Percentiles rank a stretch among this genome's conserved stretches.
Conservation (phyloP, 2,329 filamentous ascomycete genomes). For the Aspergillus latus region DNA sequence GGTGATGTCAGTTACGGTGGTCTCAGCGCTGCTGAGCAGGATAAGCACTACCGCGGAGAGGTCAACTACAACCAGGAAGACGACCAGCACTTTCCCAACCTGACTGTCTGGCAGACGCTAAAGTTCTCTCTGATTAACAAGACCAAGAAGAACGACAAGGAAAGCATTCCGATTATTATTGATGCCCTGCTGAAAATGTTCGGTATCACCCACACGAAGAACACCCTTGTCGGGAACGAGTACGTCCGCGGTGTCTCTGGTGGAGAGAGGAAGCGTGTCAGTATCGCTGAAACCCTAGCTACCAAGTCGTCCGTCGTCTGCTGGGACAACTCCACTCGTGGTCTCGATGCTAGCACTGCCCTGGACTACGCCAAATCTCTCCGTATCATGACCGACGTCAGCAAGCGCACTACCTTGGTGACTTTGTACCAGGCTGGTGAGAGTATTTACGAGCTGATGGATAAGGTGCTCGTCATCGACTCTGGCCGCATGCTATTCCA, state of each 20-base stretch:
- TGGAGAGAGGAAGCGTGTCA: slow-evolving; percentile 77
- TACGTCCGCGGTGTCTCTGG: slow-evolving; percentile 72
- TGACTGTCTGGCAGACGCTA: slow-evolving; percentile 77
- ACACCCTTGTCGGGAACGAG: slow-evolving; percentile 75
- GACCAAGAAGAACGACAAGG: slow-evolving; percentile 65
- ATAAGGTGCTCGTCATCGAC: slow-evolving; percentile 78
- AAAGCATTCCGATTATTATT: slow-evolving; percentile 67
- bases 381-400: slow-evolving; percentile 73
- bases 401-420: slow-evolving; percentile 67
- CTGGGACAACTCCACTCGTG: slow-evolving; percentile 79
- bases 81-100: slow-evolving; percentile 69
- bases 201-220: slow-evolving; percentile 71
- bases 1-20: slow-evolving; percentile 73
- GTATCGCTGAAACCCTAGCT: slow-evolving; percentile 74
- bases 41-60: slow-evolving; percentile 69
- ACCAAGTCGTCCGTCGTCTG: slow-evolving; percentile 71
- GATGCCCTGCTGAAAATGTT: slow-evolving; percentile 74
- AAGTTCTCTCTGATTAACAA: slow-evolving; percentile 74
- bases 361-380: slow-evolving; percentile 72
- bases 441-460: slow-evolving; percentile 70
- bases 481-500: slow-evolving; percentile 68
- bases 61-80: slow-evolving; percentile 78
- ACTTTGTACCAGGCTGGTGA: slow-evolving; percentile 72
- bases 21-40: slow-evolving; percentile 66
- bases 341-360: slow-evolving; percentile 76